These are phyloP conservation scores for Gracilaria domingensis DNA, from an alignment of 23 red algal genomes.

Conservation along the genomic window DNA sequence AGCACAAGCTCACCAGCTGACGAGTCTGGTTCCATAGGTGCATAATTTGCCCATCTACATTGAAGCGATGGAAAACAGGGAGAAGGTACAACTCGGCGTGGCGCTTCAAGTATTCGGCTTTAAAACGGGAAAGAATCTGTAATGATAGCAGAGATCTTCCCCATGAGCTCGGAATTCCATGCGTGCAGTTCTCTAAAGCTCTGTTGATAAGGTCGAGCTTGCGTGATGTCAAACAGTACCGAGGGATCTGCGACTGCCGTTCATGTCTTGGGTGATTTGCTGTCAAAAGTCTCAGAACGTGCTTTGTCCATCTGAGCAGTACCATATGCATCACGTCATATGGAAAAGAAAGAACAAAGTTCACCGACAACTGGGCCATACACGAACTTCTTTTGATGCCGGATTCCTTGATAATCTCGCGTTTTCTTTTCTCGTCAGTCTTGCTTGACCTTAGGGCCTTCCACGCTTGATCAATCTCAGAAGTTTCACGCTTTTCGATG, in stretches of 20 bases:
- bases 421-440: background rate
- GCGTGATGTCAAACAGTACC: background rate
- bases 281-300: background rate
- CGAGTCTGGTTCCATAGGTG: background rate
- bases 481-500: background rate
- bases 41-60: background rate
- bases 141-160: background rate
- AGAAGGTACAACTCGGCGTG: background rate
- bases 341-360: background rate
- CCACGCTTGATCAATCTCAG: background rate
- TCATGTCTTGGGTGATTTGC: background rate
- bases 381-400: constrained; percentile 11
- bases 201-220: background rate
- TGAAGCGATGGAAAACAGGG: background rate
- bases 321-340: constrained; percentile 14
- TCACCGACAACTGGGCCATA: background rate
- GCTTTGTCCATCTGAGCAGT: background rate
- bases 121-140: background rate
- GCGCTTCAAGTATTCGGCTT: constrained; percentile 6
- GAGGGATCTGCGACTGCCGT: background rate
- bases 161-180: background rate
- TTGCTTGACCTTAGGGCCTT: background rate
- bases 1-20: background rate
- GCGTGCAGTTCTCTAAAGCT: background rate
- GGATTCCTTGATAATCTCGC: background rate